Conservation (phyloP, 192 early-diverging fungal genomes). For the Paraglomus brasilianum region DNA sequence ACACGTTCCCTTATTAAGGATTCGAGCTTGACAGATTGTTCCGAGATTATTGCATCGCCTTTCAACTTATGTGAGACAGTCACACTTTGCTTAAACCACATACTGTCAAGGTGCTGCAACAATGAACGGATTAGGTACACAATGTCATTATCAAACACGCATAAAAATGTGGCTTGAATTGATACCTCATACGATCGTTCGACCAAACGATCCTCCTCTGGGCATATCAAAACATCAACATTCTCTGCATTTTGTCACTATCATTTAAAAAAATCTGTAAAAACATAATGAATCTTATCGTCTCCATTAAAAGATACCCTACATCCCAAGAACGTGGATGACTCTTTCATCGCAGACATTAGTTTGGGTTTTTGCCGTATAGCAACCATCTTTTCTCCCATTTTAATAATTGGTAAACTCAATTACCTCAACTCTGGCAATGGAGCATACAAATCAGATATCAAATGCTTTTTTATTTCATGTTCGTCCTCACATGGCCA, state of each 20-base stretch:
- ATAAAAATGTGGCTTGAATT: too few species aligned
- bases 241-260: slow-evolving; percentile 65
- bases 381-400: slow-evolving; percentile 61
- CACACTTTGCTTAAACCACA: too few species aligned
- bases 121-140: too few species aligned
- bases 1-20: too few species aligned
- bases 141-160: too few species aligned
- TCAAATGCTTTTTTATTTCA: slow-evolving; percentile 49
- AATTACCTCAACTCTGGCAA: slow-evolving; percentile 56
- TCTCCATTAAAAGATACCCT: slow-evolving; percentile 37
- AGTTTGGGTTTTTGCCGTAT: slow-evolving; percentile 47
- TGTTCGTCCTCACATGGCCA: slow-evolving; percentile 56
- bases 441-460: slow-evolving; percentile 68
- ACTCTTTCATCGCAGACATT: slow-evolving; percentile 54
- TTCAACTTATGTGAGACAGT: too few species aligned
- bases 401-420: slow-evolving; percentile 63
- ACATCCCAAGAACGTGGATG: slow-evolving; percentile 67
- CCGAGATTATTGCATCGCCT: too few species aligned
- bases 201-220: slow-evolving; percentile 69
- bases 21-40: too few species aligned
- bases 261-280: slow-evolving; percentile 81
- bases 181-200: slow-evolving; percentile 63
- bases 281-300: slow-evolving; percentile 48
- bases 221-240: slow-evolving; percentile 70
- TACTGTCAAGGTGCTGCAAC: too few species aligned